These are phyloP conservation scores for Cadophora luteo-olivacea DNA, from an alignment of 2,329 filamentous ascomycete species.

Conservation along the genomic window DNA sequence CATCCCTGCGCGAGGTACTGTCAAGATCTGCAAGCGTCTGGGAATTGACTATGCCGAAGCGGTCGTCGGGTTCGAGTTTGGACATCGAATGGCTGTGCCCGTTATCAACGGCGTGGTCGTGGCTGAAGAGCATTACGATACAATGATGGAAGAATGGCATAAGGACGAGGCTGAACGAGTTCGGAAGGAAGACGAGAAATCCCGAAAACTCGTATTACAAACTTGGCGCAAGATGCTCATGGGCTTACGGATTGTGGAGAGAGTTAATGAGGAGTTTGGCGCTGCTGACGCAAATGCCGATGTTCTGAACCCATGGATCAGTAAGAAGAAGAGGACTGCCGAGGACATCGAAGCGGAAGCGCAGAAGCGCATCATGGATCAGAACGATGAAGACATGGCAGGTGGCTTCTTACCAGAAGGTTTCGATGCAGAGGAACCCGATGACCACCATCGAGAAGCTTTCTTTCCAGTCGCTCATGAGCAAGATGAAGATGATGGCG, in stretches of 20 bases:
- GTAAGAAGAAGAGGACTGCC: conserved; percentile 48
- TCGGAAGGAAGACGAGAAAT: conserved; percentile 84
- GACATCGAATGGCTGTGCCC: conserved; percentile 90
- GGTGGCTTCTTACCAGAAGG: conserved; percentile 68
- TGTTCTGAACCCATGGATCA: conserved; percentile 58
- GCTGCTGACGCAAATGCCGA: conserved; percentile 60
- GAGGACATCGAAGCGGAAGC: conserved; percentile 41
- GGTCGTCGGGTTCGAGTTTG: conserved; percentile 96
- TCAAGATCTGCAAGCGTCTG: conserved; percentile 82
- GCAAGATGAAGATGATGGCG: conserved; percentile 34
- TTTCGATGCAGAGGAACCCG: conserved; percentile 54
- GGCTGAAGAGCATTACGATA: conserved; percentile 77
- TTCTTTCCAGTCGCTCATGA: conserved; percentile 44
- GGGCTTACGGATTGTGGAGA: conserved; percentile 81
- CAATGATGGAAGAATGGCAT: conserved; percentile 79
- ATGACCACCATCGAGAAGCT: conserved; percentile 27
- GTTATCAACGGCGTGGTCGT: conserved; percentile 91
- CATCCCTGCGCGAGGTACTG: conserved; percentile 77
- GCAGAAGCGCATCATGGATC: conserved; percentile 40
- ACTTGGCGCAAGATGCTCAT: conserved; percentile 89
- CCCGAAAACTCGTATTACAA: conserved; percentile 73
- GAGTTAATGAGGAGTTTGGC: conserved; percentile 79
- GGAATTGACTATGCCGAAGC: conserved; percentile 92
- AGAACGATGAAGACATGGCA: conserved; percentile 58
- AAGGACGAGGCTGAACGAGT: conserved; percentile 77